Evolutionary conservation across 768 basidiomycete genomes (phyloP), one percentile per base, ranked within the genome.

Genomic region (Crucibulum laeve): DNA sequence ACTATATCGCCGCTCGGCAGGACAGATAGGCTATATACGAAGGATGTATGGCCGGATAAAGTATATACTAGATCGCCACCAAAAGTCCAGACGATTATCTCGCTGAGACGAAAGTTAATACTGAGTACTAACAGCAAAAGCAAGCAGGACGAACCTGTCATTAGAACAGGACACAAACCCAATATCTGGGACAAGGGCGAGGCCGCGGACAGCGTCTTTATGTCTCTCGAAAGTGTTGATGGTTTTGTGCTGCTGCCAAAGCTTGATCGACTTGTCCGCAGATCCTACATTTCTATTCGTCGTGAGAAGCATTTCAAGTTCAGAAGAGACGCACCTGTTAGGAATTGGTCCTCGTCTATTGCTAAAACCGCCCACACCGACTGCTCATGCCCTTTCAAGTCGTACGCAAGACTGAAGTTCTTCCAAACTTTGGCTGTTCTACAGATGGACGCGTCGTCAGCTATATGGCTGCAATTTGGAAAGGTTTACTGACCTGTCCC

Each of bases 351-450:
- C 41, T 84, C 81, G 30, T 83, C 83, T 22, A 97, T 66, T 17
- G 83, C 84, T 36, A 89, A 65, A 4, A 96, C 93, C 4, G 91
- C 88, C 93, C 93, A 96, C 2, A 98, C 94, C 5, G 95, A 85
- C 62, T 93, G 89, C 43, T 85, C 70, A 57, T 98, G 95, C 14
- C 84, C 91, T 54, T 80, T 78, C 42, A 99, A 75, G 48, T 87
- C 86, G 53, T 87, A 79, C 5, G 70, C 71, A 42, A 82, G 63
- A 45, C 78, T 62, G 61, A 88, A 92, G 54, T 87, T 73, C 62
- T 81, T 82, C 92, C 93, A 97, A 2, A 99, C 86, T 65, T 91
- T 91, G 25, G 92, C 95, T 1, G 95, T 91, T 59, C 94, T 97
- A 56, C 23, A 45, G 40, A 30, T 30, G 14, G 38, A 23, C 8